phyloP scores from a whole-genome alignment of 306 rosid genomes.

The Malus orientalis region DNA sequence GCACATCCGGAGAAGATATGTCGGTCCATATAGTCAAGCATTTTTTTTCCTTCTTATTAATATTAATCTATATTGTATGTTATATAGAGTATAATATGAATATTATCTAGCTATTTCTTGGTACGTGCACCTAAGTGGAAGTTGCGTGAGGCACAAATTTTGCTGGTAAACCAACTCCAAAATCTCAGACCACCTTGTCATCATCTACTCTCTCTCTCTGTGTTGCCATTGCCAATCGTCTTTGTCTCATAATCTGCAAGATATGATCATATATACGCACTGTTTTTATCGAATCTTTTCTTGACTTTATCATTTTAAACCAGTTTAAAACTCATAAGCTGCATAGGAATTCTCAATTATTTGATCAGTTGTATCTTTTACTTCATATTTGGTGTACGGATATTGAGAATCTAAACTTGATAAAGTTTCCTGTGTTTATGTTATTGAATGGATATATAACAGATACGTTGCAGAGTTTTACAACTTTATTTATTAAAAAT shows the following conservation, averaged over 20 bases:
- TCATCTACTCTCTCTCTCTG: neutral
- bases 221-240: neutral
- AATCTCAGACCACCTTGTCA: neutral
- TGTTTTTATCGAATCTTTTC: neutral
- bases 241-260: neutral
- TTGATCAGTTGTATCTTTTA: neutral
- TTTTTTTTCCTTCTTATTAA: neutral
- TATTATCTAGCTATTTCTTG: neutral
- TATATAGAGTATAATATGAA: neutral
- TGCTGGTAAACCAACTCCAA: neutral
- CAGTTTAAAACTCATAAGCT: neutral
- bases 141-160: neutral
- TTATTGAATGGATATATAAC: too few relatives aligned
- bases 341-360: neutral
- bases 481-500: neutral
- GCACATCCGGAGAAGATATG: conserved; percentile 43
- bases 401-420: neutral
- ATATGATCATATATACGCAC: neutral
- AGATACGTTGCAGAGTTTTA: neutral
- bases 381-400: neutral
- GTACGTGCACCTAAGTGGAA: conserved; percentile 9
- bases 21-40: conserved; percentile 9
- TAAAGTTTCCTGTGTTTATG: neutral
- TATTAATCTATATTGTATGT: neutral
- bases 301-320: neutral